Evolutionary conservation across 106 monocot species (phyloP).

Genomic region (Dioscorea alata): DNA sequence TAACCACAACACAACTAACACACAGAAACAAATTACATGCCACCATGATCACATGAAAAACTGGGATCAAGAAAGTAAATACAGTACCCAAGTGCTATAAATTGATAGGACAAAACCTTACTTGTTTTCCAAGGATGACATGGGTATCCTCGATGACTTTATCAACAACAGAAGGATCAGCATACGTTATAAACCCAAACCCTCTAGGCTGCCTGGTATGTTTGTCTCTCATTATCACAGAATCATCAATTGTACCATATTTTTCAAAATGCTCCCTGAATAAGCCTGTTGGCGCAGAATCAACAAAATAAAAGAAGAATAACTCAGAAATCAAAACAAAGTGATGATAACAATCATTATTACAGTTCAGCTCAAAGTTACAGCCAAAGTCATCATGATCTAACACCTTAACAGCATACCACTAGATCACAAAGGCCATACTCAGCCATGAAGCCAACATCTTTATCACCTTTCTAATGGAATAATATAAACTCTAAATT

Average conservation of each 20-base stretch:
- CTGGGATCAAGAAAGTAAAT: too few species aligned
- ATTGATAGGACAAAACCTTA: slow-evolving; percentile 13
- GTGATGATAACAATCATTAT: background rate
- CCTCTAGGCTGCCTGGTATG: slow-evolving; percentile 64
- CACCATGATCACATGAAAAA: too few species aligned
- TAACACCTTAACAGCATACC: background rate
- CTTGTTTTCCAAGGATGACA: slow-evolving; percentile 58
- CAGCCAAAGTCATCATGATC: background rate
- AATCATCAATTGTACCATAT: slow-evolving; percentile 65
- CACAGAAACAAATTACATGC: too few species aligned
- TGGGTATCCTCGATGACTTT: slow-evolving; percentile 75
- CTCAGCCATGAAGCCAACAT: background rate
- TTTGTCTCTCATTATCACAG: slow-evolving; percentile 77
- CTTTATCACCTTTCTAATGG: background rate
- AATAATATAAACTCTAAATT: background rate
- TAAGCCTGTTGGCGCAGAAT: slow-evolving; percentile 12
- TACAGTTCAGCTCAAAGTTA: too few species aligned
- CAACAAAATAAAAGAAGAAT: background rate
- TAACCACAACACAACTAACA: too few species aligned
- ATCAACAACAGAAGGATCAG: slow-evolving; percentile 72
- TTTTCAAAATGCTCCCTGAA: slow-evolving; percentile 70
- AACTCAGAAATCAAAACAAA: too few species aligned
- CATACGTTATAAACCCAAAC: slow-evolving; percentile 78
- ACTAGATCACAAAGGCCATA: background rate
- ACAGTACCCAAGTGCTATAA: background rate